A percentile compares a stretch with the other conserved stretches of the same genome.
phyloP scores from a whole-genome alignment of 768 basidiomycete species.

The Rhizopogon rudus region DNA sequence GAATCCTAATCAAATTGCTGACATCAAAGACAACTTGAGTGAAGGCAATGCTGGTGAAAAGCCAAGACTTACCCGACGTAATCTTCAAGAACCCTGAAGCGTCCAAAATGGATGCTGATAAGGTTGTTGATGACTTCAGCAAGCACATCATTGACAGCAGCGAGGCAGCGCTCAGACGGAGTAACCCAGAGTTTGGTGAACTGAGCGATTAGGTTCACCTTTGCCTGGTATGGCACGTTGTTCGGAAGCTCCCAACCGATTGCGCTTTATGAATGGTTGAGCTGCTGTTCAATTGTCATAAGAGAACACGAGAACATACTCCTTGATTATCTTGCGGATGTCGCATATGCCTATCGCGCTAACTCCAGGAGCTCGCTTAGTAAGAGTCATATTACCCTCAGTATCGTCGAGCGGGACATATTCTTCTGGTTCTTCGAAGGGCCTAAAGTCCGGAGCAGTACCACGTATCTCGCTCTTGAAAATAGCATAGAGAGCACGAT shows the following conservation, averaged over 20 bases:
- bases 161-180: conserved; percentile 28
- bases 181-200: conserved; percentile 27
- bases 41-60: neutral
- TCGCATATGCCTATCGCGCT: conserved; percentile 19
- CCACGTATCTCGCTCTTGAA: conserved; percentile 28
- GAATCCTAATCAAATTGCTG: conserved; percentile 23
- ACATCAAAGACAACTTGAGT: conserved; percentile 1
- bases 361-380: conserved; percentile 12
- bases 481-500: conserved; percentile 19
- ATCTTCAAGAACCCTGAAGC: conserved; percentile 31
- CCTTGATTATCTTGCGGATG: conserved; percentile 27
- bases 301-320: conserved; percentile 15
- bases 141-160: conserved; percentile 25
- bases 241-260: conserved; percentile 32
- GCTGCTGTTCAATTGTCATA: neutral
- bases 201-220: conserved; percentile 20
- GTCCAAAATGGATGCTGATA: conserved; percentile 33
- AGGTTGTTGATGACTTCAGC: conserved; percentile 22
- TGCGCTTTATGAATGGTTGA: conserved; percentile 15
- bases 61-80: conserved; percentile 30
- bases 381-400: conserved; percentile 5
- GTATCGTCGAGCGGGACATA: conserved; percentile 9
- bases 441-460: conserved; percentile 34
- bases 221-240: conserved; percentile 30
- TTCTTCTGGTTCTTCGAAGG: conserved; percentile 2